phyloP scores from a whole-genome alignment of 2,329 filamentous ascomycete species.

The Beauveria sp. region DNA sequence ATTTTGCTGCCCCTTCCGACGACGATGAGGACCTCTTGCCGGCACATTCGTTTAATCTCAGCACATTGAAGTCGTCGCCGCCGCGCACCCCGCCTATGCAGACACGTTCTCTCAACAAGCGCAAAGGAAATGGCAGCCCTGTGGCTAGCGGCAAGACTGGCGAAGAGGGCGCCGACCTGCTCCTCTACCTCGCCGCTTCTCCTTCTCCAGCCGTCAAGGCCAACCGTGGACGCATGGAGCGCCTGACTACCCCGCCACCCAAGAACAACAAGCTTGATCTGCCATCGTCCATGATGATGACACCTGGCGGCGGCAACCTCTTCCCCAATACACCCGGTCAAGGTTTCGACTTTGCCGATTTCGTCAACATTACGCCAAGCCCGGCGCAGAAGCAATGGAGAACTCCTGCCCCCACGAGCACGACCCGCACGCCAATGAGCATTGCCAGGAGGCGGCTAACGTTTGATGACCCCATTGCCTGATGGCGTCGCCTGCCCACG shows the following conservation, averaged over 20 bases:
- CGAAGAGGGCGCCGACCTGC: slow-evolving; percentile 73
- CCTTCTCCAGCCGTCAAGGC: slow-evolving; percentile 70
- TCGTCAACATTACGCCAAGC: slow-evolving; percentile 94
- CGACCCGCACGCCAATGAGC: slow-evolving; percentile 50
- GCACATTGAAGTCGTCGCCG: slow-evolving; percentile 66
- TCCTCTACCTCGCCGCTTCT: slow-evolving; percentile 82
- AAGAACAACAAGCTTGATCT: slow-evolving; percentile 59
- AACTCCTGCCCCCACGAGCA: slow-evolving; percentile 56
- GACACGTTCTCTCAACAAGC: slow-evolving; percentile 39
- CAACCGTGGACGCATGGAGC: slow-evolving; percentile 51
- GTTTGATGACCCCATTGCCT: slow-evolving; percentile 67
- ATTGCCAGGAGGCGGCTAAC: slow-evolving; percentile 70
- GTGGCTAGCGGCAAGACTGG: slow-evolving; percentile 48
- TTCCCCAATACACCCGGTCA: slow-evolving; percentile 74
- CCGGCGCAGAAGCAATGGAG: slow-evolving; percentile 87
- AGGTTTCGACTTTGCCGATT: slow-evolving; percentile 88
- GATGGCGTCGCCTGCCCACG: not conserved
- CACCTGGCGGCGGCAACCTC: slow-evolving; percentile 62
- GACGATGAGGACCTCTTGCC: slow-evolving; percentile 81
- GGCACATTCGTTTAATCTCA: slow-evolving; percentile 61
- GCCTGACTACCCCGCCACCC: slow-evolving; percentile 69
- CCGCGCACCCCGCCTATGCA: slow-evolving; percentile 74
- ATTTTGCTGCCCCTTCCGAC: slow-evolving; percentile 58
- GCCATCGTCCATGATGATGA: slow-evolving; percentile 85
- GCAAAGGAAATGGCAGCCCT: slow-evolving; percentile 39